Conservation (phyloP, 768 basidiomycete species). For the Neoboletus magnificus region DNA sequence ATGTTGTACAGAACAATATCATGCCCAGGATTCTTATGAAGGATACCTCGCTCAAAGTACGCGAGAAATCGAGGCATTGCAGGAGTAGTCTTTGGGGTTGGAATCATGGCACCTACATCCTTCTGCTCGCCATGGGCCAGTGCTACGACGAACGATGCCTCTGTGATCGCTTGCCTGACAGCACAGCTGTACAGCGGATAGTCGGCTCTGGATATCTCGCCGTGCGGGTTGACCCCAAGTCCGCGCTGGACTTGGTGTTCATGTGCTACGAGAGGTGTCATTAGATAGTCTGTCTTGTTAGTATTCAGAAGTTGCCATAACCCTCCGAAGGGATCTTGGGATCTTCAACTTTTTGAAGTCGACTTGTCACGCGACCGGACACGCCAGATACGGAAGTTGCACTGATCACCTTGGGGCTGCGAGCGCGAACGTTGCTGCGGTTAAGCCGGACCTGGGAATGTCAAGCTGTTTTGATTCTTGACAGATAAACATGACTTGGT, state of each 20-base stretch:
- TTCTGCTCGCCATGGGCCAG: neutral
- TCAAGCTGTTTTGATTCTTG: too few species aligned
- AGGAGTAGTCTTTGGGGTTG: constrained; percentile 44
- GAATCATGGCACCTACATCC: neutral
- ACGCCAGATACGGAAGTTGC: neutral
- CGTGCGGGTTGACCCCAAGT: neutral
- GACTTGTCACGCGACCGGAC: neutral
- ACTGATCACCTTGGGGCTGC: neutral
- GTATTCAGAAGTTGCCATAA: too few species aligned
- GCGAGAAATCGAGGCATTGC: constrained; percentile 60
- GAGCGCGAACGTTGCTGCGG: neutral
- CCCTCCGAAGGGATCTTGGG: neutral
- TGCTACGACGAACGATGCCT: neutral
- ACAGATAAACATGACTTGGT: neutral
- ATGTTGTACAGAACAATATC: constrained; percentile 42
- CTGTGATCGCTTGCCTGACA: neutral
- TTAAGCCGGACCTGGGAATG: too few species aligned
- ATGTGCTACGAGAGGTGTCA: neutral
- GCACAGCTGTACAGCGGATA: too few species aligned
- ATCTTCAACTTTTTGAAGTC: neutral
- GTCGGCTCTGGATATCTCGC: too few species aligned
- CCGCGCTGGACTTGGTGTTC: neutral
- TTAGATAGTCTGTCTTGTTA: neutral
- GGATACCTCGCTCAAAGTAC: constrained; percentile 54
- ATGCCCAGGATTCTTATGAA: constrained; percentile 53